Evolutionary conservation across 352 stramenopile species (phyloP), one percentile per base, ranked within the genome.

Genomic region (Pythium volutum): DNA sequence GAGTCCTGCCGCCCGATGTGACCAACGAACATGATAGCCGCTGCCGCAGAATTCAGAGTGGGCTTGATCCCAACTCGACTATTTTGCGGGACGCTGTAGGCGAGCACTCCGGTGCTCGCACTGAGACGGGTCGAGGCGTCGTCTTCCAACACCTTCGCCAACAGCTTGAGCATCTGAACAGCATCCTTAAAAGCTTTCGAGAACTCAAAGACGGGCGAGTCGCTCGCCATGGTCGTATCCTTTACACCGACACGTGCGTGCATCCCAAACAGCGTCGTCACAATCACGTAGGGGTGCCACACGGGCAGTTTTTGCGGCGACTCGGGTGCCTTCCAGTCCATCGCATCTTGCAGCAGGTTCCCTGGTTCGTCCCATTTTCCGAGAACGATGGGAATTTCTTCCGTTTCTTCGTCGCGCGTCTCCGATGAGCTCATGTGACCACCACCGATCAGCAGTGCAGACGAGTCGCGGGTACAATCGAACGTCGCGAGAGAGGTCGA

Each of bases 181-280:
- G 85, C 82, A 64, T 93, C 85, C 46, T 80, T 80, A 49, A 95
- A 89, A 14, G 78, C 81, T 42, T 80, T 76, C 0, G 77, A 84
- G 57, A 93, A 92, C 49, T 82, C 75, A 45, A 82, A 91, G 11
- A 73, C 59, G 0, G 79, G 76, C 14, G 64, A 57, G 45, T 95
- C 84, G 29, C 70, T 75, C n/a, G 81, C 82, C 48, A 95, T 73
- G 39, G 67, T 75, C 11, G 83, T 92, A 64, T 91, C 74, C 56
- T 88, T 91, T 23, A 90, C 68, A 25, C 82, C 84, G 46, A 94
- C 84, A 54, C 83, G 83, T 10, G 85, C 82, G 54, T 92, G 81
- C 79, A 95, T 88, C 3, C 85, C 85, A 47, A 92, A 95, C 12
- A 95, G 70, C 31, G 85, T 95, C 27, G 85, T 93, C 10, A 95